Evolutionary conservation across 768 basidiomycete species (phyloP).

Genomic region (Trichaptum fuscoviolaceum): DNA sequence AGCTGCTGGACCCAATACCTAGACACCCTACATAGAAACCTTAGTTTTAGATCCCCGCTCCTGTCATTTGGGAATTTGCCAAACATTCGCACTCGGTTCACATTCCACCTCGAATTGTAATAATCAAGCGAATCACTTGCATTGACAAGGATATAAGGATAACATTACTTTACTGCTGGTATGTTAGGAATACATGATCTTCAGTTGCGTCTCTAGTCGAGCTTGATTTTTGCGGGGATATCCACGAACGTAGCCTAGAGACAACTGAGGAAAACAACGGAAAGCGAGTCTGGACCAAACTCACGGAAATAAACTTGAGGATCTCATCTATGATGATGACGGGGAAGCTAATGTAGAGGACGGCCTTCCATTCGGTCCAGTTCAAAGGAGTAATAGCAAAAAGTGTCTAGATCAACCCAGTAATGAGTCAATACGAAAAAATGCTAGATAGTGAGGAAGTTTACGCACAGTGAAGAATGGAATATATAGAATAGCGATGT

Average conservation of each 20-base stretch:
- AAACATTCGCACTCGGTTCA: not conserved
- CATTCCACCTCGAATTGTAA: not conserved
- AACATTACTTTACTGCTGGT: not conserved
- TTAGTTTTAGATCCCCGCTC: too few relatives aligned
- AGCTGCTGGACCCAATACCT: not conserved
- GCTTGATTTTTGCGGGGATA: constrained; percentile 49
- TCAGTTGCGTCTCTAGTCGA: constrained; percentile 28
- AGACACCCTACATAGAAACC: not conserved
- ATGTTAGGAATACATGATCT: not conserved
- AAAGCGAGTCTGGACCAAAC: constrained; percentile 23
- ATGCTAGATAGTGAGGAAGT: not conserved
- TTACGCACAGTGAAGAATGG: constrained; percentile 87
- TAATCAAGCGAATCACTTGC: not conserved
- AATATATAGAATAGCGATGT: constrained; percentile 93
- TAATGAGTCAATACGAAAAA: constrained; percentile 1
- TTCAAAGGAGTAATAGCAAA: constrained; percentile 94
- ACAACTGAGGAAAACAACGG: not conserved
- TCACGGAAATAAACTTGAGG: constrained; percentile 77
- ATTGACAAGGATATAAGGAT: not conserved
- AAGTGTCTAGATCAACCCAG: constrained; percentile 46
- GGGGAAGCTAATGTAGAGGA: constrained; percentile 80
- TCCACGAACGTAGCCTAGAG: constrained; percentile 49
- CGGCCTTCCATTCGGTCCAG: constrained; percentile 93
- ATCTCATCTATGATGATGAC: constrained; percentile 88
- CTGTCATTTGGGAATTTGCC: not conserved